Percentiles rank a stretch among this genome's conserved stretches.
Evolutionary conservation across 345 rosid genomes (phyloP).

Genomic region (Populus euphratica): DNA sequence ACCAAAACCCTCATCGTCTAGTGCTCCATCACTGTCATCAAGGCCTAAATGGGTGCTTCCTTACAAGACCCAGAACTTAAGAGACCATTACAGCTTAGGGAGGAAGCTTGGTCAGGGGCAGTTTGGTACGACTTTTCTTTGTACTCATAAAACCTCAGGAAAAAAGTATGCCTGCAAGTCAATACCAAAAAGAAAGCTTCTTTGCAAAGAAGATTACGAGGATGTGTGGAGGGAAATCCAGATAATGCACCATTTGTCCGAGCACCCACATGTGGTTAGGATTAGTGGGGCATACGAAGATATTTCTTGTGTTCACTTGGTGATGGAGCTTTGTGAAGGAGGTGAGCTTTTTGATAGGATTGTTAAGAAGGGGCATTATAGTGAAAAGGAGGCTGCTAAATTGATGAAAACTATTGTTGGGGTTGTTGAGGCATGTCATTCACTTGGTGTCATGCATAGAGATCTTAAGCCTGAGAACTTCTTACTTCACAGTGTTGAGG

Average conservation of each 20-base stretch:
- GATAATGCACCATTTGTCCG: constrained; percentile 82
- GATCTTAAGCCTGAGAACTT: constrained; percentile 85
- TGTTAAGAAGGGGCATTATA: constrained; percentile 62
- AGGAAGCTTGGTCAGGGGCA: constrained; percentile 71
- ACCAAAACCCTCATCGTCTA: neutral
- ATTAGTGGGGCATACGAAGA: constrained; percentile 45
- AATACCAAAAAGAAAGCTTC: constrained; percentile 69
- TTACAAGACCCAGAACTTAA: constrained; percentile 13
- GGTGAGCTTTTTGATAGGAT: constrained; percentile 79
- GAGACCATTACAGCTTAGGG: constrained; percentile 47
- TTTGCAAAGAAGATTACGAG: constrained; percentile 66
- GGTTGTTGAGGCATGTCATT: constrained; percentile 71
- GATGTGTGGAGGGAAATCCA: constrained; percentile 85
- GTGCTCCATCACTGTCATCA: neutral
- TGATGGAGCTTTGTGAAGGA: constrained; percentile 82
- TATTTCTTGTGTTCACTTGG: constrained; percentile 50
- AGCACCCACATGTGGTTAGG: constrained; percentile 57
- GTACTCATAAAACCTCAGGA: constrained; percentile 50
- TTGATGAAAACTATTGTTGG: constrained; percentile 73
- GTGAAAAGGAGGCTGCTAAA: constrained; percentile 76
- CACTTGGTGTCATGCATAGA: constrained; percentile 72
- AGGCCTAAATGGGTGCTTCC: constrained; percentile 23
- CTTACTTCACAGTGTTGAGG: constrained; percentile 53
- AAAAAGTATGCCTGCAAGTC: constrained; percentile 66
- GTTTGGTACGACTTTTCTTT: constrained; percentile 69